Conservation (phyloP, 2,329 filamentous ascomycete genomes). For the Pyrenophora tritici-repentis region DNA sequence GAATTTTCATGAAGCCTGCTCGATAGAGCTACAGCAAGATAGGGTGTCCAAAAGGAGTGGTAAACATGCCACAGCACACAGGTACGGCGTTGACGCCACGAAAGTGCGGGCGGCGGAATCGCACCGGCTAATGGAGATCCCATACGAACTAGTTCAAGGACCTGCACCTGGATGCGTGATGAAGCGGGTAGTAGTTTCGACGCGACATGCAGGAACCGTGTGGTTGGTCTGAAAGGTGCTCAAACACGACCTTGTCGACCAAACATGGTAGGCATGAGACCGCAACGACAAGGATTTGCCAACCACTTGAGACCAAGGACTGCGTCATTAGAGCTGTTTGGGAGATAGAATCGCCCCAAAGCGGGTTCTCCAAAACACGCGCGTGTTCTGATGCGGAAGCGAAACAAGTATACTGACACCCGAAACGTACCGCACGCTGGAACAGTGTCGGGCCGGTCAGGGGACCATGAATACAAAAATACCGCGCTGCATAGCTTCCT, state of each 20-base stretch:
- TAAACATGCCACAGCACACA: neutral
- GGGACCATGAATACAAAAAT: neutral
- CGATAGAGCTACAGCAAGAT: conserved; percentile 6
- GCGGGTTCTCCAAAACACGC: conserved; percentile 11
- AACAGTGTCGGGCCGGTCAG: conserved; percentile 3
- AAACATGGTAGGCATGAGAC: conserved; percentile 8
- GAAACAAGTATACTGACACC: conserved; percentile 12
- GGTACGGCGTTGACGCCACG: neutral
- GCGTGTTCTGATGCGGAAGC: conserved; percentile 9
- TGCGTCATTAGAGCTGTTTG: conserved; percentile 4
- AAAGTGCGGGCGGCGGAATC: neutral
- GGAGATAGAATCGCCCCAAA: conserved; percentile 1
- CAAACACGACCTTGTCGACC: conserved; percentile 1
- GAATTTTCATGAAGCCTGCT: conserved; percentile 5
- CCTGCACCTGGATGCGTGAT: conserved; percentile 4
- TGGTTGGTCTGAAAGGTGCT: conserved; percentile 4
- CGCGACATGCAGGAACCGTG: neutral
- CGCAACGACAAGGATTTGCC: neutral
- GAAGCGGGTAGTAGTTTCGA: conserved; percentile 10
- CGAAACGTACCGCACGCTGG: conserved; percentile 12
- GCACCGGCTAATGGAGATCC: conserved; percentile 1
- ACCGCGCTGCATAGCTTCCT: neutral
- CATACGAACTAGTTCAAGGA: conserved; percentile 4
- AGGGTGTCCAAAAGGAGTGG: conserved; percentile 2
- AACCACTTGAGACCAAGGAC: neutral